Evolutionary conservation across 108 stramenopile species (phyloP), one percentile per base, ranked within the genome.

Genomic region (Discostella stelligeroides): DNA sequence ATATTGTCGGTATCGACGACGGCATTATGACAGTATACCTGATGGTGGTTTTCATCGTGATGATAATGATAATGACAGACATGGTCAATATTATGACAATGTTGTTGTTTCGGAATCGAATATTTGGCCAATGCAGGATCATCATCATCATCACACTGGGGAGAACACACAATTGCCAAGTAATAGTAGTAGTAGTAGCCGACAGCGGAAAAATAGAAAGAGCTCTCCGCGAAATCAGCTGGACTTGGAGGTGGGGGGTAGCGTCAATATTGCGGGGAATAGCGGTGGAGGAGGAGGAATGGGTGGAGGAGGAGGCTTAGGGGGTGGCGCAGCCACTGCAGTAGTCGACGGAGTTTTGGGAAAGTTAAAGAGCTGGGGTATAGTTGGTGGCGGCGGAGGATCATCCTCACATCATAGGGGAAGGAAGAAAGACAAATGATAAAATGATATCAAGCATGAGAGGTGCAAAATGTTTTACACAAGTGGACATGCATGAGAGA

Each of bases 11-110:
- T 80, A 70, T 55, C 57, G 79, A 25, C 60, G 73, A 34, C 69
- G 79, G 15, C 73, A 80, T 64, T 80, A 80, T 43, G 69, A 75
- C 28, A 68, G 60, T 42, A 80, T 80, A 43, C 79, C 79, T 2
- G 79, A 80, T 38, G 20, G 28, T 0, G 24, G 27, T n/a, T n/a
- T n/a, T 18, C 8, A 54, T 29, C 28, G 24, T 28, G 28, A 28
- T 28, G 53, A 27, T 27, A 27, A 53, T 27, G 51, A 53, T 24
- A 21, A 46, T 17, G 45, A n/a, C n/a, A n/a, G n/a, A n/a, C n/a
- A n/a, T n/a, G 4, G 45, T 6, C 45, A 17, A 17, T 17, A 17
- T 5, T 7, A 17, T 46, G 2, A 17, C 17, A 0, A 21, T 49
- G 6, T 0, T 49, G 23, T 0, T 49, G 7, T 0, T 21, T 49